Percentiles rank a stretch among this genome's conserved stretches.
Conservation (phyloP, 2,329 filamentous ascomycete genomes). For the Cercospora sesami region DNA sequence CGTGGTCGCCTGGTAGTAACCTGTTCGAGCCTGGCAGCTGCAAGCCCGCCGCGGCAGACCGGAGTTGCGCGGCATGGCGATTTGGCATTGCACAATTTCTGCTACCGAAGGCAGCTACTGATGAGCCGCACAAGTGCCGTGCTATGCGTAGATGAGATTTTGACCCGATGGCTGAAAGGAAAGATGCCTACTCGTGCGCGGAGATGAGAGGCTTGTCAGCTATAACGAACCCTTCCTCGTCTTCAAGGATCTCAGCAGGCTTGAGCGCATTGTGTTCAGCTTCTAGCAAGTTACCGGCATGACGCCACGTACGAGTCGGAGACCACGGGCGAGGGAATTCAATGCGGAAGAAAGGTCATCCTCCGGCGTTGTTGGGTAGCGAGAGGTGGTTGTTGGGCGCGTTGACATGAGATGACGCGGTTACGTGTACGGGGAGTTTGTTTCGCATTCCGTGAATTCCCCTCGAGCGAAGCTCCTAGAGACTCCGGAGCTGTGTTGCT, state of each 20-base stretch:
- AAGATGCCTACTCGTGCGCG: not conserved
- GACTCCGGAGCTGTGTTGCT: not conserved
- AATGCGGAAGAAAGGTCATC: not conserved
- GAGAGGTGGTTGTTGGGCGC: not conserved
- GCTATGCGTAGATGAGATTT: not conserved
- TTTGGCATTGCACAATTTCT: not conserved
- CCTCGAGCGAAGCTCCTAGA: not conserved
- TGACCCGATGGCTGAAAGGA: not conserved
- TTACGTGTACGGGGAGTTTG: not conserved
- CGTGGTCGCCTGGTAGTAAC: not conserved
- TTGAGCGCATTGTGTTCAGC: not conserved
- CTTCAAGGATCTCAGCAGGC: not conserved
- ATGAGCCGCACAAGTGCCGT: not conserved
- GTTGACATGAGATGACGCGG: not conserved
- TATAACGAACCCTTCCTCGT: not conserved
- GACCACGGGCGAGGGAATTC: not conserved
- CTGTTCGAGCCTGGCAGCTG: not conserved
- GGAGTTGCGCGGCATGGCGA: not conserved
- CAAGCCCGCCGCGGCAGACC: not conserved
- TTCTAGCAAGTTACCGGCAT: not conserved
- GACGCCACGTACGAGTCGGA: constrained; percentile 8
- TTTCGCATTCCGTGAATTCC: constrained; percentile 5
- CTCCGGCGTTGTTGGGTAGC: not conserved
- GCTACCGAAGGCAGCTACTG: not conserved
- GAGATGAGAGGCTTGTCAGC: not conserved